Conservation (phyloP, 208 protist species). For the Trypanosoma theileri region DNA sequence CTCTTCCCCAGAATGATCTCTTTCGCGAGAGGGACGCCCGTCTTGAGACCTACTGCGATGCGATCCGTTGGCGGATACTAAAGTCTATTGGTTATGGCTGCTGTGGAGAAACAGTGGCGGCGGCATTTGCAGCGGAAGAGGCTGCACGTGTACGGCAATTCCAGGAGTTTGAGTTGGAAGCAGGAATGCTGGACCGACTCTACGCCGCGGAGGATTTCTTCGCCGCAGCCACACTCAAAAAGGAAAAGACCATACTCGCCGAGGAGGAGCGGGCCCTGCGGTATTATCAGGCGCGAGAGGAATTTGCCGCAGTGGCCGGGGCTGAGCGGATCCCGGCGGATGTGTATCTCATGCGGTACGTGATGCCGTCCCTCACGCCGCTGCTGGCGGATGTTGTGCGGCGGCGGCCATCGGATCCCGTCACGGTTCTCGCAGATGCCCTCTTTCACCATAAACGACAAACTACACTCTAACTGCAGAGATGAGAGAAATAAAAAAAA, state of each 20-base stretch:
- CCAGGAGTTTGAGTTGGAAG: slow-evolving; percentile 9
- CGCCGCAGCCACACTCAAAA: slow-evolving; percentile 23
- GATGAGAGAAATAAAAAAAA: slow-evolving; percentile 1
- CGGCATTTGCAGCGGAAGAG: slow-evolving; percentile 15
- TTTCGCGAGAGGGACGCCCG: too few species aligned
- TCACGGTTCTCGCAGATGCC: slow-evolving; percentile 88
- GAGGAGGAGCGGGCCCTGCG: slow-evolving; percentile 53
- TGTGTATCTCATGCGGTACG: slow-evolving; percentile 92
- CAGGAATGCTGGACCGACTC: slow-evolving; percentile 21
- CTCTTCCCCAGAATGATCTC: too few species aligned
- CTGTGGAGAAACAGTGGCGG: slow-evolving; percentile 17
- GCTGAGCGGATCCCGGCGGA: slow-evolving; percentile 63
- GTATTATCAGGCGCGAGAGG: slow-evolving; percentile 63
- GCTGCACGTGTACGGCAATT: neutral
- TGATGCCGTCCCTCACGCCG: slow-evolving; percentile 92
- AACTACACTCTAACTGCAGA: slow-evolving; percentile 23
- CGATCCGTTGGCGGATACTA: slow-evolving; percentile 15
- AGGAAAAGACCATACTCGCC: slow-evolving; percentile 32
- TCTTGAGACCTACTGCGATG: slow-evolving; percentile 20
- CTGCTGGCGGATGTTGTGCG: slow-evolving; percentile 87
- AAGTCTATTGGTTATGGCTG: slow-evolving; percentile 19
- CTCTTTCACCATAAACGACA: slow-evolving; percentile 84
- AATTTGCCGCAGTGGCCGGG: slow-evolving; percentile 18
- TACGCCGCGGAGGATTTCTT: slow-evolving; percentile 36
- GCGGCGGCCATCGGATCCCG: slow-evolving; percentile 88